Percentiles rank a stretch among this genome's conserved stretches.
Evolutionary conservation across 176 grass and related monocot species (phyloP).

Genomic region (Musa acuminata): DNA sequence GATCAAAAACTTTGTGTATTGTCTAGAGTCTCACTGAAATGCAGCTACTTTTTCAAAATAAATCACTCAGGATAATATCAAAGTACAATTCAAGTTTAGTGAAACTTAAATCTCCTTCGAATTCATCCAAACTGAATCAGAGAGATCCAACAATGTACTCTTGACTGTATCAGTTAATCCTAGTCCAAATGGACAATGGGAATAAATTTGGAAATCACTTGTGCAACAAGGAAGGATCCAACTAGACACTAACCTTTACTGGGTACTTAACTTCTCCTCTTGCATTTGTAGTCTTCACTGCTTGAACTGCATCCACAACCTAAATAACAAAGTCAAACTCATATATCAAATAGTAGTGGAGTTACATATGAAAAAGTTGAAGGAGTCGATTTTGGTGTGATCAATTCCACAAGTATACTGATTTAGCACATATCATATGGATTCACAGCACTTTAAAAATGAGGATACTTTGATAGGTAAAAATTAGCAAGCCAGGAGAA

Average conservation of each 20-base stretch:
- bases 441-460: too few relatives aligned
- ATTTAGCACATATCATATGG: too few relatives aligned
- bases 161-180: not conserved
- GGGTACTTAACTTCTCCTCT: conserved; percentile 86
- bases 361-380: too few relatives aligned
- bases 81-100: too few relatives aligned
- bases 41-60: not conserved
- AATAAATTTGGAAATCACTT: not conserved
- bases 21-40: not conserved
- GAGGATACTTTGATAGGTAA: too few relatives aligned
- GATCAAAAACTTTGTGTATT: not conserved
- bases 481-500: too few relatives aligned
- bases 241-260: conserved; percentile 53
- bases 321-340: conserved; percentile 21
- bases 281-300: conserved; percentile 76
- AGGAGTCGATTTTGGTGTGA: too few relatives aligned
- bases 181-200: not conserved
- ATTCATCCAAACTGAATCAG: not conserved
- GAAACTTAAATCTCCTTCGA: not conserved
- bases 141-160: not conserved
- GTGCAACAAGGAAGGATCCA: not conserved
- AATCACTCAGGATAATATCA: not conserved
- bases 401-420: too few relatives aligned
- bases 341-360: not conserved
- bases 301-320: conserved; percentile 91